Percentiles rank a stretch among this genome's conserved stretches.
Conservation (phyloP, 1,284 basidiomycete species). For the Cutaneotrichosporon sp. region DNA sequence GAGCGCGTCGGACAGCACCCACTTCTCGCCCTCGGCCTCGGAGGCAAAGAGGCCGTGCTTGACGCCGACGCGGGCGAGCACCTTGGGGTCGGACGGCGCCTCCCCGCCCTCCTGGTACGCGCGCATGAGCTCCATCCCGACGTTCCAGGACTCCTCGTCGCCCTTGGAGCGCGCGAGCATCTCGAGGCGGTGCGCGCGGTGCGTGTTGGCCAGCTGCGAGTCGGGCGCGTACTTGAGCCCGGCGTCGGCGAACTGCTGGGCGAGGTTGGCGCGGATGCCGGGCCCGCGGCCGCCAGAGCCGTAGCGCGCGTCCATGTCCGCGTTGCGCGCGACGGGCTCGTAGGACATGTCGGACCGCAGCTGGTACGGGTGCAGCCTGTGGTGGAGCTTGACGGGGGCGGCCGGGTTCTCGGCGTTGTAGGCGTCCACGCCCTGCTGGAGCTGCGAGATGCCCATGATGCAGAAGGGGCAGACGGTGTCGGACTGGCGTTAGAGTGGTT, state of each 20-base stretch:
- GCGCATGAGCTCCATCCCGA: conserved; percentile 43
- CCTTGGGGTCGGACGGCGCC: conserved; percentile 42
- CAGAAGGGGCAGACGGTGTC: conserved; percentile 10
- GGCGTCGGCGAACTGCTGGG: not conserved
- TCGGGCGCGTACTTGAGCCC: not conserved
- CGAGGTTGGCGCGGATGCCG: conserved; percentile 1
- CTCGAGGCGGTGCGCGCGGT: conserved; percentile 50
- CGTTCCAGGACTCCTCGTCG: conserved; percentile 40
- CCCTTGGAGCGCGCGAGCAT: conserved; percentile 35
- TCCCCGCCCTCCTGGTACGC: conserved; percentile 52
- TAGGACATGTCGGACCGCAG: not conserved
- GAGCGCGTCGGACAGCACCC: conserved; percentile 29
- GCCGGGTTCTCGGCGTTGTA: not conserved
- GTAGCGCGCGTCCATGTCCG: not conserved
- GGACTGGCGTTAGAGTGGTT: not conserved
- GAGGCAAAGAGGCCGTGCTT: conserved; percentile 45
- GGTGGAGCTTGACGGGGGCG: not conserved
- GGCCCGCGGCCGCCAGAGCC: conserved; percentile 6
- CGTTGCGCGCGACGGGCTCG: not conserved
- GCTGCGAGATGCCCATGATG: conserved; percentile 4
- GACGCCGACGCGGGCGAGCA: conserved; percentile 44
- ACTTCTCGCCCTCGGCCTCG: conserved; percentile 31
- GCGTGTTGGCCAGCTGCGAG: conserved; percentile 27
- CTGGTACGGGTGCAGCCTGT: conserved; percentile 2
- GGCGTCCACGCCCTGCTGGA: not conserved